Conservation (phyloP, 495 filamentous ascomycete genomes). For the Neurospora sp. region DNA sequence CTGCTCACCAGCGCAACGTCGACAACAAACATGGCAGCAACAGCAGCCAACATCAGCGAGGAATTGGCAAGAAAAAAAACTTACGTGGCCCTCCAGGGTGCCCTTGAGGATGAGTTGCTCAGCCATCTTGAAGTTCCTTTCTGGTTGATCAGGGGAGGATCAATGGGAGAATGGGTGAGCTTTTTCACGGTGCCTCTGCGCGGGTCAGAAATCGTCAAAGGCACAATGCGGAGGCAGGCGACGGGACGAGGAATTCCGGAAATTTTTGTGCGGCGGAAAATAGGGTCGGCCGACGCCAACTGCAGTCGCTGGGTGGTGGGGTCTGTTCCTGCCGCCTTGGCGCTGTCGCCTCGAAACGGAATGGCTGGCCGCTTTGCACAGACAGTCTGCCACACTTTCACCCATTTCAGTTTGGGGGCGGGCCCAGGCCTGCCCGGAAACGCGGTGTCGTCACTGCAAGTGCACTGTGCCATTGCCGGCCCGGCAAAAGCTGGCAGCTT, state of each 20-base stretch:
- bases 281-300: slow-evolving; percentile 17
- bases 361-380: background rate
- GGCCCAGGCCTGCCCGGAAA: background rate
- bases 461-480: background rate
- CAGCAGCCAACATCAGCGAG: slow-evolving; percentile 17
- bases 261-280: slow-evolving; percentile 33
- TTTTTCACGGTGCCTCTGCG: slow-evolving; percentile 17
- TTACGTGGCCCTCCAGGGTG: slow-evolving; percentile 90
- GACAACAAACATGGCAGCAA: background rate
- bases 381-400: too few relatives aligned
- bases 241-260: slow-evolving; percentile 17
- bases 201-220: slow-evolving; percentile 19
- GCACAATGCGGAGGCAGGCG: slow-evolving; percentile 12
- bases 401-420: too few relatives aligned
- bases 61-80: slow-evolving; percentile 20
- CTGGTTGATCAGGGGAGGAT: slow-evolving; percentile 21
- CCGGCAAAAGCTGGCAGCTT: background rate
- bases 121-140: slow-evolving; percentile 53
- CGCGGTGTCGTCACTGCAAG: background rate
- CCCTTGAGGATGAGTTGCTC: slow-evolving; percentile 96
- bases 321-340: background rate
- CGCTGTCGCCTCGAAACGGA: background rate
- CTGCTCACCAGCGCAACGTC: background rate
- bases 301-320: background rate
- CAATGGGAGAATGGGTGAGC: slow-evolving; percentile 24